Evolutionary conservation across 352 stramenopile species (phyloP).

Genomic region (Globisporangium cystogenes): DNA sequence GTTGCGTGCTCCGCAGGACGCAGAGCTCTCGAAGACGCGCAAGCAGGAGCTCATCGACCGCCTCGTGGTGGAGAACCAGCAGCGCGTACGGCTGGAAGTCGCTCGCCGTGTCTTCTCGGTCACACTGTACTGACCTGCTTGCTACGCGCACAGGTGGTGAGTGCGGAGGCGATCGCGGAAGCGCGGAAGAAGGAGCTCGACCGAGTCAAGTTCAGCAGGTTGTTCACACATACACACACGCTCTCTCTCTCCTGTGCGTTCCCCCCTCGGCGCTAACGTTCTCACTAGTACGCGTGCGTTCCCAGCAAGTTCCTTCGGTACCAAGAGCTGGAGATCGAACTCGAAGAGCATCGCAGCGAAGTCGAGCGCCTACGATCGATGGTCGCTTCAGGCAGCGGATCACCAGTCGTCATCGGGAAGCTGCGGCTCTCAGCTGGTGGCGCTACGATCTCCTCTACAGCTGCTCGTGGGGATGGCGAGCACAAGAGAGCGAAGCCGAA

Average conservation of each 20-base stretch:
- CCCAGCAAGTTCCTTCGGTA: constrained; percentile 57
- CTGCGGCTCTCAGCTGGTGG: constrained; percentile 27
- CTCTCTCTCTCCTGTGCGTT: background rate
- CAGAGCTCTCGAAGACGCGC: constrained; percentile 55
- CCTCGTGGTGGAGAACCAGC: constrained; percentile 49
- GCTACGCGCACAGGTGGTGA: constrained; percentile 23
- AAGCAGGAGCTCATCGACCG: constrained; percentile 54
- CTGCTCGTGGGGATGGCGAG: no score
- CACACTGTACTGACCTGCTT: background rate
- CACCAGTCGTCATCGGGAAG: constrained; percentile 27
- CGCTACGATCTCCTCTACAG: background rate
- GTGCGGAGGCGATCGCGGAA: constrained; percentile 46
- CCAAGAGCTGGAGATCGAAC: constrained; percentile 55
- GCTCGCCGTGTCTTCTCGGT: no score
- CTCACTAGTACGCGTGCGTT: background rate
- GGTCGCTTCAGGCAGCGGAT: constrained; percentile 9
- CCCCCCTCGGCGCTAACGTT: background rate
- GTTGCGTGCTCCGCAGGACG: constrained; percentile 49
- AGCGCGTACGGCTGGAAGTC: constrained; percentile 25
- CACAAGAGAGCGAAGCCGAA: background rate
- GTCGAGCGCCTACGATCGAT: constrained; percentile 40
- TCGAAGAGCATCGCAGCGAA: constrained; percentile 52
- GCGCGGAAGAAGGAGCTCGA: constrained; percentile 53
- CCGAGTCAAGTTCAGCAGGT: constrained; percentile 51
- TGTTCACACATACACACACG: background rate